Evolutionary conservation across 345 rosid genomes (phyloP), one percentile per base, ranked within the genome.

Genomic region (Crucihimalaya himalaica): DNA sequence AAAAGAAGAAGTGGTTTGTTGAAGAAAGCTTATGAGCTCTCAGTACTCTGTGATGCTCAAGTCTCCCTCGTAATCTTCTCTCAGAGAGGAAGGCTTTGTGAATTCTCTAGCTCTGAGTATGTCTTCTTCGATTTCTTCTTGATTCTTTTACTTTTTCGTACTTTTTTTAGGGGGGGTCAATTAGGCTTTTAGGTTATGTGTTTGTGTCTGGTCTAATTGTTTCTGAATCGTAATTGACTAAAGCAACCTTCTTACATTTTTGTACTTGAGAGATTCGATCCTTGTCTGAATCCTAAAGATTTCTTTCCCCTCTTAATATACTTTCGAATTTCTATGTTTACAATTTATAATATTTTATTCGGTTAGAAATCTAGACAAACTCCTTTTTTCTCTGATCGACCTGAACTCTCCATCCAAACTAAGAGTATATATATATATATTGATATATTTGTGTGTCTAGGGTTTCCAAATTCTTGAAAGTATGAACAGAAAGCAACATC

Each of bases 21-120:
- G 66, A 77, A 77, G 72, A 77, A 77, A 77, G 80, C 80, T 70
- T 77, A 70, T 54, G 80, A 77, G 71, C 80, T 77, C 62, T 70
- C 80, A 46, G 71, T 77, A 18, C 80, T 77, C 15, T 77, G 80
- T 0, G 80, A 77, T 77, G 80, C 80, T 64, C 75, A 77, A 63
- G 45, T 76, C 29, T 76, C 80, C 47, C 71, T 70, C 23, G 63
- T 76, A 28, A 48, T 76, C 71, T 76, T 76, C 54, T 76, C 80
- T 56, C 80, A 70, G 14, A 76, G 69, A 46, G 80, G 80, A 63
- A 70, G 72, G 57, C 76, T 77, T 55, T 70, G 63, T 20, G 76
- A 77, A 40, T 77, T 70, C 70, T 76, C 80, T 25, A 70, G 40
- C 75, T 19, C 61, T 27, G 75, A 63, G 76, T 76, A 76, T 55